Base-by-base conservation (phyloP, 129 eudicot genomes). In the Artemisia annua region DNA sequence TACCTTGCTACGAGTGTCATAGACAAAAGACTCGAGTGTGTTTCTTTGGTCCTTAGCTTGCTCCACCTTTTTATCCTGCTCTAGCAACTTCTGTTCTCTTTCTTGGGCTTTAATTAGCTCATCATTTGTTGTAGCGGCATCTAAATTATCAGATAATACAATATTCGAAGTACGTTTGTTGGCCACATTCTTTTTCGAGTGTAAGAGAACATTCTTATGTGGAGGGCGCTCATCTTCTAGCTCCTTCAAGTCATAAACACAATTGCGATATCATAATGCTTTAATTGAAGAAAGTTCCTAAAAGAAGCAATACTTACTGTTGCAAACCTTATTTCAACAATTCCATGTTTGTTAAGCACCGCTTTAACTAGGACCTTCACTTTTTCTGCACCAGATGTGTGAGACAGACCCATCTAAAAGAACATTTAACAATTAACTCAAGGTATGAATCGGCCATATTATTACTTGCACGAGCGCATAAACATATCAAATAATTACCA, bases 1-100 rank as follows among this genome's bases (percentile, higher is more conserved):
- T 11, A 67, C 32, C 98, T 94, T 90, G 56, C 79, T 90, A 52
- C 98, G 89, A 14, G 87, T 90, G 71, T 86, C 92, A 52, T 89
- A 90, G 56, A 94, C 92, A 80, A 82, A 94, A 63, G 91, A 74
- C 80, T 90, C 97, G 12, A 87, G 83, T 26, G 84, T 67, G 64
- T 90, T 94, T 69, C 85, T 88, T 86, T 81, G 81, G 43, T 94
- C 97, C 78, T 90, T 88, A 72, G 93, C 83, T 75, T 78, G 88
- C 71, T 94, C 98, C 81, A 86, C 81, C 75, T 82, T 79, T 24
- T 70, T 65, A 75, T 94, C 97, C 75, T 94, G 98, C 68, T 90
- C 85, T 55, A 79, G 75, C 80, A 94, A 72, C 70, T 66, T 70
- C 62, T 61, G 32, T 81, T 83, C 97, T 70, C 68, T 81, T 30